A percentile compares a stretch with the other conserved stretches of the same genome.
These are phyloP conservation scores for Xylariaceae sp. DNA, from an alignment of 2,329 filamentous ascomycete species.

Conservation along the genomic window DNA sequence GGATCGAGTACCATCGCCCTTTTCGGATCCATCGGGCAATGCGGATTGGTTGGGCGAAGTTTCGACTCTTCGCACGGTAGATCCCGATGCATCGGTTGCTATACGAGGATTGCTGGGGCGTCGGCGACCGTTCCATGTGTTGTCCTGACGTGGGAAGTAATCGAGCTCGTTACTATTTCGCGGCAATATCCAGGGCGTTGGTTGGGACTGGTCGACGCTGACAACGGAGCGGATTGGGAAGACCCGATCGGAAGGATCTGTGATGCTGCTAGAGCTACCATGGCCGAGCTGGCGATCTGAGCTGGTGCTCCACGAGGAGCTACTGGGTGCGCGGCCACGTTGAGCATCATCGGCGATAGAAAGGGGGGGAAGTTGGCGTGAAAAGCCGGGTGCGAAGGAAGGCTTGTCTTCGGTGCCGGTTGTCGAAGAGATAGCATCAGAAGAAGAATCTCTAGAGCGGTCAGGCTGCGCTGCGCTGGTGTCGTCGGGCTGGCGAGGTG, in stretches of 20 bases:
- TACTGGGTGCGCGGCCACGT: slow-evolving; percentile 7
- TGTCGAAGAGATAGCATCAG: slow-evolving; percentile 4
- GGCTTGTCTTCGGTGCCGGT: slow-evolving; percentile 1
- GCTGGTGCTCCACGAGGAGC: slow-evolving; percentile 38
- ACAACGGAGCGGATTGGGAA: slow-evolving; percentile 81
- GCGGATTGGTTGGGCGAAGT: slow-evolving; percentile 8
- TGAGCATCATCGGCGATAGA: neutral
- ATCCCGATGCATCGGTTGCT: slow-evolving; percentile 19
- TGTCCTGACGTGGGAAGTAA: slow-evolving; percentile 30
- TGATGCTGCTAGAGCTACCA: slow-evolving; percentile 23
- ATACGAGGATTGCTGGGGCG: slow-evolving; percentile 25
- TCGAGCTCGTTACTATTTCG: slow-evolving; percentile 36
- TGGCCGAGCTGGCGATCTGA: slow-evolving; percentile 38
- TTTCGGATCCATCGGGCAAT: slow-evolving; percentile 10
- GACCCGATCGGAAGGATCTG: slow-evolving; percentile 54
- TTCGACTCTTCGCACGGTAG: slow-evolving; percentile 10
- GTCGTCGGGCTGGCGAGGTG: slow-evolving; percentile 2
- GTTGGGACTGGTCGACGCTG: slow-evolving; percentile 54
- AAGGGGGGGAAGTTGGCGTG: slow-evolving; percentile 1
- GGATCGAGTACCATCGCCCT: slow-evolving; percentile 5
- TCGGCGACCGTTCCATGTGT: slow-evolving; percentile 27
- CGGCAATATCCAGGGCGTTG: slow-evolving; percentile 23
- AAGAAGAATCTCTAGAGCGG: slow-evolving; percentile 2
- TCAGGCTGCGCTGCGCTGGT: neutral
- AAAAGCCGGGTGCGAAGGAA: slow-evolving; percentile 1